phyloP scores from a whole-genome alignment of 164 flowering plant species.

The Chimonanthus praecox region DNA sequence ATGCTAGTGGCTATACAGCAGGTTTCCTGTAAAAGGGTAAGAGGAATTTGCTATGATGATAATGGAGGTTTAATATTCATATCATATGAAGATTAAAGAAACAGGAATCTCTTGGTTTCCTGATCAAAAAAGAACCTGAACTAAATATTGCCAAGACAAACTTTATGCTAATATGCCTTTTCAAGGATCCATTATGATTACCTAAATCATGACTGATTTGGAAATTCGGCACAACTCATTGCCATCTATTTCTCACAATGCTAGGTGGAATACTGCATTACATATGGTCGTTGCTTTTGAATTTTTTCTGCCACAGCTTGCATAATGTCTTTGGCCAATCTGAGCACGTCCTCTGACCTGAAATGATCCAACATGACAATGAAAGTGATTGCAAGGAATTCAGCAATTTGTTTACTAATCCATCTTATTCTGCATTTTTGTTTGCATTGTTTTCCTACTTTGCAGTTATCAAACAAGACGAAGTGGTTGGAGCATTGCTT shows the following conservation, averaged over 20 bases:
- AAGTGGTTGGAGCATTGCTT: slow-evolving; percentile 35
- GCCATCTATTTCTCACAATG: no score
- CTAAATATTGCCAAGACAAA: background rate
- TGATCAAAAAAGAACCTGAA: background rate
- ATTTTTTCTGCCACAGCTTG: background rate
- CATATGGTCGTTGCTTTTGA: background rate
- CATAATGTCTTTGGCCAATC: background rate
- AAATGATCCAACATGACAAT: background rate
- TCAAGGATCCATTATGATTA: background rate
- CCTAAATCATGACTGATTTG: background rate
- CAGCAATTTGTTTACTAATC: background rate
- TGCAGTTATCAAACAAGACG: slow-evolving; percentile 35
- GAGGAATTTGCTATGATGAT: background rate
- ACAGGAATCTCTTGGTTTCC: background rate
- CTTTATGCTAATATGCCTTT: background rate
- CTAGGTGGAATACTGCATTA: background rate
- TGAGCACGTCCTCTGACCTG: background rate
- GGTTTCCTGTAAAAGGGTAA: background rate
- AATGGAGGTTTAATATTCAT: background rate
- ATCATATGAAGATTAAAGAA: background rate
- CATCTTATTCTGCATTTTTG: slow-evolving; percentile 1
- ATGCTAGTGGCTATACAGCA: no score
- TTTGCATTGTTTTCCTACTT: background rate
- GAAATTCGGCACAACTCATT: background rate
- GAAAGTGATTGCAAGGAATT: no score